Evolutionary conservation across 805 yeast genomes (phyloP).

Genomic region (Ogataea wickerhamii): DNA sequence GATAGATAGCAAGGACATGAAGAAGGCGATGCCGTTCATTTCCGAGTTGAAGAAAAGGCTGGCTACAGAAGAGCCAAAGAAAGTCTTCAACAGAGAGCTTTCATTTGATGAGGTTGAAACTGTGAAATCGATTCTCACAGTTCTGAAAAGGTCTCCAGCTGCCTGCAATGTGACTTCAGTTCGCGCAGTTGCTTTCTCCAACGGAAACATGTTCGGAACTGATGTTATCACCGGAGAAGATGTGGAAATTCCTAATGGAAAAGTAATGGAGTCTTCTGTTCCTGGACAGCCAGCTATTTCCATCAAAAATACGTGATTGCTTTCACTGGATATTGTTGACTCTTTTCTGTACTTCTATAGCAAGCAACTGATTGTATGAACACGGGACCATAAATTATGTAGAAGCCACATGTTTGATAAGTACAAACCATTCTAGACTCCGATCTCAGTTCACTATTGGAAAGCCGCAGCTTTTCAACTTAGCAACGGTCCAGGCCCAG

Average conservation of each 20-base stretch:
- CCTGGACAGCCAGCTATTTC: conserved; percentile 93
- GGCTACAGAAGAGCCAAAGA: conserved; percentile 60
- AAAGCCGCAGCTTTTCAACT: conserved; percentile 53
- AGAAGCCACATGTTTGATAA: too few species aligned
- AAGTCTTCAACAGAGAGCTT: conserved; percentile 86
- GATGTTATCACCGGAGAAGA: conserved; percentile 67
- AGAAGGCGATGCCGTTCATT: conserved; percentile 97
- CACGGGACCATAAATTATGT: too few species aligned
- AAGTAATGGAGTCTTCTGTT: conserved; percentile 75
- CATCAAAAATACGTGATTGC: conserved; percentile 50
- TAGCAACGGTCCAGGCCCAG: conserved; percentile 76
- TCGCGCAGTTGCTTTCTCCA: conserved; percentile 58
- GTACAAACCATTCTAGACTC: too few species aligned
- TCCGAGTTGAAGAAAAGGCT: conserved; percentile 81
- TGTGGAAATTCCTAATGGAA: conserved; percentile 61
- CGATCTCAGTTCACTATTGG: conserved; percentile 13
- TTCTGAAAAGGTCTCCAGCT: conserved; percentile 63
- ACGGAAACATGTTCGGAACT: conserved; percentile 60
- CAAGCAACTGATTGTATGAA: too few species aligned
- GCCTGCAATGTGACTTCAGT: conserved; percentile 52
- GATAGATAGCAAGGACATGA: conserved; percentile 81
- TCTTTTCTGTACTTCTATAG: too few species aligned
- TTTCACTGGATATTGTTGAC: background rate
- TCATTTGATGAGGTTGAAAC: conserved; percentile 74
- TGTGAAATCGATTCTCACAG: conserved; percentile 51